Evolutionary conservation across 2,329 filamentous ascomycete species (phyloP).

Genomic region (Dactylellina cionopaga): DNA sequence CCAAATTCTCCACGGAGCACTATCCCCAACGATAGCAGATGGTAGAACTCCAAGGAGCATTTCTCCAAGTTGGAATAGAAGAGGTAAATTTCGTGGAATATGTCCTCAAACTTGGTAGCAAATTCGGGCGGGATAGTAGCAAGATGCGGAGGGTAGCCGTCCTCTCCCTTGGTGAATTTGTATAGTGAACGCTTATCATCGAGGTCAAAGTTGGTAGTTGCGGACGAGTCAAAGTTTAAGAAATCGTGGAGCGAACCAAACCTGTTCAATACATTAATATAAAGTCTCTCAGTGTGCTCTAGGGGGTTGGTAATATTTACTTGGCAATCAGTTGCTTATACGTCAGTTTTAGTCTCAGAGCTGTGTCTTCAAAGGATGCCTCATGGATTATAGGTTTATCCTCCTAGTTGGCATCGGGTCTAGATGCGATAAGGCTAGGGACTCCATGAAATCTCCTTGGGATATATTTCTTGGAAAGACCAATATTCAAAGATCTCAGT

Average conservation of each 20-base stretch:
- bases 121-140: slow-evolving; percentile 56
- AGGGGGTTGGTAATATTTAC: background rate
- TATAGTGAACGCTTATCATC: slow-evolving; percentile 5
- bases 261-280: slow-evolving; percentile 1
- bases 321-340: slow-evolving; percentile 17
- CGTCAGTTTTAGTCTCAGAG: slow-evolving; percentile 13
- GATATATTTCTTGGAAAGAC: background rate
- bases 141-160: slow-evolving; percentile 58
- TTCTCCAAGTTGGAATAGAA: slow-evolving; percentile 56
- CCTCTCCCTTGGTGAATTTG: background rate
- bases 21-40: slow-evolving; percentile 29
- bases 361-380: slow-evolving; percentile 19
- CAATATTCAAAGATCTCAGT: slow-evolving; percentile 8
- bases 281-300: background rate
- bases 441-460: background rate
- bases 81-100: slow-evolving; percentile 57
- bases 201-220: slow-evolving; percentile 6
- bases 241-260: slow-evolving; percentile 24
- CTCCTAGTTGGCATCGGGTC: background rate
- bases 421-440: background rate
- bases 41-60: slow-evolving; percentile 53
- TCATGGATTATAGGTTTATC: background rate
- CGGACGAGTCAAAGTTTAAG: slow-evolving; percentile 15
- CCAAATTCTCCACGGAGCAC: slow-evolving; percentile 12
- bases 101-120: slow-evolving; percentile 53